Evolutionary conservation across 805 yeast genomes (phyloP).

Genomic region (Wickerhamomyces mucosus): DNA sequence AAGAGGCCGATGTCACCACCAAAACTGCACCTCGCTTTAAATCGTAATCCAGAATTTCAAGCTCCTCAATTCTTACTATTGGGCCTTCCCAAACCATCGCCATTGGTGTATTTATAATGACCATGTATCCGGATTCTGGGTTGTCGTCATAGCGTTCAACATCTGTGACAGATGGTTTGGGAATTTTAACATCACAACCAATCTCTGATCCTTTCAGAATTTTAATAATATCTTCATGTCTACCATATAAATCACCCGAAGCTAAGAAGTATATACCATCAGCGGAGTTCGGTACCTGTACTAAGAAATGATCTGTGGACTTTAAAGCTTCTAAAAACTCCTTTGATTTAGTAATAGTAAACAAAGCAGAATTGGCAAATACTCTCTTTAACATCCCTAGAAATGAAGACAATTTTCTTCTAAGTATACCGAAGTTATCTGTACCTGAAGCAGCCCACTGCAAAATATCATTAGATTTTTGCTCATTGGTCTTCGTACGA

Average conservation of each 20-base stretch:
- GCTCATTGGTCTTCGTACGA: conserved; percentile 1
- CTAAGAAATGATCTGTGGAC: conserved; percentile 63
- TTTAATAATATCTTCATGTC: conserved; percentile 32
- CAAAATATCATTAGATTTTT: conserved; percentile 25
- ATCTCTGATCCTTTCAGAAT: conserved; percentile 37
- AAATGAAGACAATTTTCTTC: conserved; percentile 77
- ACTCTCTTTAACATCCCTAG: conserved; percentile 55
- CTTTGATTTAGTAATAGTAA: conserved; percentile 41
- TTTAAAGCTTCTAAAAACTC: conserved; percentile 49
- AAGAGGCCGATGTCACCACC: conserved; percentile 63
- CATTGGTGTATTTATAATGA: conserved; percentile 69
- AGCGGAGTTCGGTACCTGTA: conserved; percentile 60
- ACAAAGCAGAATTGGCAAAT: conserved; percentile 64
- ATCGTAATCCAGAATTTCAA: conserved; percentile 33
- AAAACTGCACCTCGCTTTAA: conserved; percentile 61
- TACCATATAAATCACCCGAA: conserved; percentile 35
- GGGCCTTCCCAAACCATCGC: conserved; percentile 90
- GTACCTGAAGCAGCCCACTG: conserved; percentile 43
- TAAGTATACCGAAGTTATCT: conserved; percentile 64
- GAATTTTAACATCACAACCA: conserved; percentile 38
- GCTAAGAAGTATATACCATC: conserved; percentile 73
- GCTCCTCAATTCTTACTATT: conserved; percentile 41
- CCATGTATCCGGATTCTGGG: conserved; percentile 43
- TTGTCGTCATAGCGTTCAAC: conserved; percentile 21
- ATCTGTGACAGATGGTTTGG: conserved; percentile 12